These are phyloP conservation scores for Nothophytophthora sp. DNA, from an alignment of 352 stramenopile species.

Conservation along the genomic window DNA sequence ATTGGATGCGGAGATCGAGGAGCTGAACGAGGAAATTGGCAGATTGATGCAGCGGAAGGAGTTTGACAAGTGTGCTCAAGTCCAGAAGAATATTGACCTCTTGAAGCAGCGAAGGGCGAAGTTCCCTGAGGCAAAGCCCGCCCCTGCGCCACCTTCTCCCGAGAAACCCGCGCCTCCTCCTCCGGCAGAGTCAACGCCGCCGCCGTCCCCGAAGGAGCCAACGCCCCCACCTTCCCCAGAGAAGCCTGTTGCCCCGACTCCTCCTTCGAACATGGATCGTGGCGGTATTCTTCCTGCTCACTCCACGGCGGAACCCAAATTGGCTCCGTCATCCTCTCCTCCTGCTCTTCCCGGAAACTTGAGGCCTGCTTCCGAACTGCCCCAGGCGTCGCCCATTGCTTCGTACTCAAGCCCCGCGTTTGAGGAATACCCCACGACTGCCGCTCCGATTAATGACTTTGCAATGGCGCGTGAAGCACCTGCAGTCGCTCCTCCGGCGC, in stretches of 20 bases:
- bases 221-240: slow-evolving; percentile 4
- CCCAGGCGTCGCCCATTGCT: slow-evolving; percentile 12
- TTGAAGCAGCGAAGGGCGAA: slow-evolving; percentile 72
- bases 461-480: slow-evolving; percentile 9
- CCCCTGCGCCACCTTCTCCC: slow-evolving; percentile 22
- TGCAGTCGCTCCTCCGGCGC: neutral
- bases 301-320: slow-evolving; percentile 8
- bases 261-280: slow-evolving; percentile 36
- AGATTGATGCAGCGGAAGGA: slow-evolving; percentile 78
- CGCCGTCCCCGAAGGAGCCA: slow-evolving; percentile 26
- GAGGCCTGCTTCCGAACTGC: slow-evolving; percentile 4
- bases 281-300: slow-evolving; percentile 17
- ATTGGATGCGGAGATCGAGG: slow-evolving; percentile 76
- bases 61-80: slow-evolving; percentile 85
- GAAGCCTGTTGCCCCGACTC: slow-evolving; percentile 19
- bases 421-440: slow-evolving; percentile 12
- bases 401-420: slow-evolving; percentile 11
- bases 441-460: slow-evolving; percentile 15
- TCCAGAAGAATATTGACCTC: slow-evolving; percentile 84
- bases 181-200: slow-evolving; percentile 22
- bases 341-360: slow-evolving; percentile 45
- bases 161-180: slow-evolving; percentile 30
- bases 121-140: slow-evolving; percentile 39
- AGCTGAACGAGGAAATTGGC: slow-evolving; percentile 68
- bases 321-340: slow-evolving; percentile 48